Base-by-base conservation (phyloP, 192 early-diverging fungal species). In the Dispira simplex region DNA sequence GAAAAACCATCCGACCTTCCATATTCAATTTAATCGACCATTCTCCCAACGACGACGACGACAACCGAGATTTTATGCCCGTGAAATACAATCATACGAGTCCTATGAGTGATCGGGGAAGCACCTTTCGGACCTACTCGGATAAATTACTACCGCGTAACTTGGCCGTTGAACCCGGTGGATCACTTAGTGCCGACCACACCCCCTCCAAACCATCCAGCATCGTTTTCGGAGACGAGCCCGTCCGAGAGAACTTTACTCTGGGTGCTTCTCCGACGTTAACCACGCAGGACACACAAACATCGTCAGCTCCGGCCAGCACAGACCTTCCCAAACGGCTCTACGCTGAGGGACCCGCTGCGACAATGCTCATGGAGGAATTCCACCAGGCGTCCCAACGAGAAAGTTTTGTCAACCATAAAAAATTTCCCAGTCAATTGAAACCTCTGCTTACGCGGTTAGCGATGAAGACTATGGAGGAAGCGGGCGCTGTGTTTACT, bases 11-110 rank as follows among this genome's bases (percentile, higher is more conserved):
- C 8, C 56, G 56, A n/a, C 56, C 56, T 11, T 58, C 56, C 27
- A 58, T 58, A 26, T 32, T 21, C 27, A 58, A 58, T n/a, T 23
- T 58, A 5, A 58, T 58, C n/a, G 56, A 58, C 27, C 56, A 58
- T 23, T n/a, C n/a, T n/a, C n/a, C n/a, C n/a, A n/a, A n/a, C n/a
- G 20, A 58, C n/a, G 56, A 58, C 25, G 56, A 58, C 20, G 56
- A 23, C 9, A 6, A 6, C 5, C n/a, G 9, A 9, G 56, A 58
- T 39, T 58, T 58, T 23, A 11, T 39, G 4, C 56, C 56, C 10
- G 6, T 32, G 12, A 58, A 58, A n/a, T 58, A 58, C 56, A n/a
- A n/a, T n/a, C 56, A 58, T 23, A 32, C 10, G 9, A 11, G 9
- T 11, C 9, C 56, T 39, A 58, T 11, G 6, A 28, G 5, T 8